A percentile compares a stretch with the other conserved stretches of the same genome.
phyloP scores from a whole-genome alignment of 495 filamentous ascomycete species.

The Penicillium antarcticum region DNA sequence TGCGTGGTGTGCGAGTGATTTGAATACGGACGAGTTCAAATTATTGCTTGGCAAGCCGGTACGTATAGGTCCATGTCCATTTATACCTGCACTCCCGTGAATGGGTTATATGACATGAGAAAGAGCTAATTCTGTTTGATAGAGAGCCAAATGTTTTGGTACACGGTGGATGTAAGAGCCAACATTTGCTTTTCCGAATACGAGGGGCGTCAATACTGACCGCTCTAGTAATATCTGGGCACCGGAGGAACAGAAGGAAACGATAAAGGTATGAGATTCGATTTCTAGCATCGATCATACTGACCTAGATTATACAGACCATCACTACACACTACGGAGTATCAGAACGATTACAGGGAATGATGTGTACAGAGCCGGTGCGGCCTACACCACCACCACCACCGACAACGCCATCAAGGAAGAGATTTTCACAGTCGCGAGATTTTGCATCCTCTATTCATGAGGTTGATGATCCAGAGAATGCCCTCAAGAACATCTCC shows the following conservation, averaged over 20 bases:
- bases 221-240: conserved; percentile 65
- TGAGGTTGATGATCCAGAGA: conserved; percentile 33
- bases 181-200: neutral
- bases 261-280: conserved; percentile 39
- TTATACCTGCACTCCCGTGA: neutral
- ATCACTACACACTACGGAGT: conserved; percentile 59
- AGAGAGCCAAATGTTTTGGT: conserved; percentile 42
- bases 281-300: neutral
- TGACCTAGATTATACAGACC: conserved; percentile 13
- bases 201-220: conserved; percentile 2
- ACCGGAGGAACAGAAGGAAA: conserved; percentile 56
- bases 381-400: conserved; percentile 18
- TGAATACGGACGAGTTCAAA: conserved; percentile 45
- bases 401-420: conserved; percentile 4
- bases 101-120: neutral
- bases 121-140: neutral
- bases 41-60: conserved; percentile 31
- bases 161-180: conserved; percentile 68
- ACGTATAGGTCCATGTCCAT: too few species aligned
- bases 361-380: conserved; percentile 60
- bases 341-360: conserved; percentile 60
- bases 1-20: conserved; percentile 60
- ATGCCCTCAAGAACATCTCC: conserved; percentile 24
- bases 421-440: conserved; percentile 12
- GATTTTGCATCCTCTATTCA: conserved; percentile 5